phyloP scores from a whole-genome alignment of 2,329 filamentous ascomycete genomes.

The Cladosporium sp. region DNA sequence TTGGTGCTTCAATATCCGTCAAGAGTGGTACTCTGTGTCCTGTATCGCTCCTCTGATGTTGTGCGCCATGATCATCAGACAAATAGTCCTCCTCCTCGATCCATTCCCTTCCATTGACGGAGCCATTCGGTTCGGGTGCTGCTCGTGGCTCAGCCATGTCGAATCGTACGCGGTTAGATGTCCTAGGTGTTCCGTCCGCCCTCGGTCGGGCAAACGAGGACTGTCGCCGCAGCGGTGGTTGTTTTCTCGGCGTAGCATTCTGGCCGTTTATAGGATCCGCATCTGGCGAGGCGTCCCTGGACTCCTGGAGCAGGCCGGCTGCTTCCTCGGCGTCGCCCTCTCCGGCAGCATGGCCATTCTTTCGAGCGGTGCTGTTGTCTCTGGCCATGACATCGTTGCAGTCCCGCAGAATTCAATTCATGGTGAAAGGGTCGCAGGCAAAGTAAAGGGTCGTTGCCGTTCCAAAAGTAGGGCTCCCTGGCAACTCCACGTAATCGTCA shows the following conservation, averaged over 20 bases:
- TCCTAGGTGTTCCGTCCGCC: constrained; percentile 59
- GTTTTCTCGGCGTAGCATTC: constrained; percentile 23
- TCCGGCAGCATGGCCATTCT: constrained; percentile 27
- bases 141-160: constrained; percentile 49
- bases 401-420: constrained; percentile 11
- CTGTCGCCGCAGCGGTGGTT: constrained; percentile 29
- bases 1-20: constrained; percentile 81
- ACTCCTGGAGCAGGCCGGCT: constrained; percentile 34
- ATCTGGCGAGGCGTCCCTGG: constrained; percentile 31
- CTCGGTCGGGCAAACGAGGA: constrained; percentile 51
- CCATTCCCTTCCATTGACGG: constrained; percentile 39
- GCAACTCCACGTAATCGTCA: constrained; percentile 15
- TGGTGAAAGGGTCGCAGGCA: not conserved
- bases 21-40: constrained; percentile 68
- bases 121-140: constrained; percentile 30
- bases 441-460: not conserved
- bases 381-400: constrained; percentile 41
- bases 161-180: constrained; percentile 74
- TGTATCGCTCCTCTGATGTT: constrained; percentile 42
- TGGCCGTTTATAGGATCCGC: constrained; percentile 27
- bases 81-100: constrained; percentile 66
- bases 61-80: constrained; percentile 42
- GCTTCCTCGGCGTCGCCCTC: constrained; percentile 32
- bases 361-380: constrained; percentile 33
- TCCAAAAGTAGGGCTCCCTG: not conserved